phyloP scores from a whole-genome alignment of 2,329 filamentous ascomycete species.

The Fusarium sacchari region DNA sequence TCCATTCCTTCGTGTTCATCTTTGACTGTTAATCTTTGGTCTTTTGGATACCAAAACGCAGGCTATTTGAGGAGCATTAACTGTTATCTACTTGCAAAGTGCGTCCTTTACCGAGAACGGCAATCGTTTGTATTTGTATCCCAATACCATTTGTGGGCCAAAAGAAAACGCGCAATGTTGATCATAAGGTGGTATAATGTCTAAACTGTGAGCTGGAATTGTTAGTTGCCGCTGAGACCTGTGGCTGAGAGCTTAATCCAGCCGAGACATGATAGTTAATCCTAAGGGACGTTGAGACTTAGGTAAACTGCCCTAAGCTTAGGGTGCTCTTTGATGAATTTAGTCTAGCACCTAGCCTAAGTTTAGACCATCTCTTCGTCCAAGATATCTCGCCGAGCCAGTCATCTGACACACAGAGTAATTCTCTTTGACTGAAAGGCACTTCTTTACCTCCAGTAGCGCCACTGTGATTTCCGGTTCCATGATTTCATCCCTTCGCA shows the following conservation, averaged over 20 bases:
- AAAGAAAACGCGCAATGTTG: background rate
- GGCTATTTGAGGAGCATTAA: background rate
- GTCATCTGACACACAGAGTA: background rate
- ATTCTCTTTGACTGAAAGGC: background rate
- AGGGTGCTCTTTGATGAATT: background rate
- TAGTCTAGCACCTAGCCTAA: background rate
- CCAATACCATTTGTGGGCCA: background rate
- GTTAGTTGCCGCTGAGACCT: no score
- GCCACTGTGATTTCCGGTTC: fast-evolving
- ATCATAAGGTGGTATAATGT: no score
- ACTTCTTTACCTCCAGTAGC: background rate
- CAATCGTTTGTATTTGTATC: background rate
- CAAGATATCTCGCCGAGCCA: background rate
- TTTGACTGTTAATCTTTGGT: background rate
- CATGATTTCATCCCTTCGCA: background rate
- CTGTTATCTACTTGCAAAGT: background rate
- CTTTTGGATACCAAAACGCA: fast-evolving
- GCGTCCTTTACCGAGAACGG: background rate
- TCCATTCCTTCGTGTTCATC: background rate
- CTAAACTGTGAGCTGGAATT: no score
- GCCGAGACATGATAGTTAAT: no score
- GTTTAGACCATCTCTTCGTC: background rate
- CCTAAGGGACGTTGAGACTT: background rate
- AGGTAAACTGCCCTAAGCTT: background rate
- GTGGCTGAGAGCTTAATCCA: no score